Evolutionary conservation across 257 asterid species (phyloP).

Genomic region (Catharanthus roseus): DNA sequence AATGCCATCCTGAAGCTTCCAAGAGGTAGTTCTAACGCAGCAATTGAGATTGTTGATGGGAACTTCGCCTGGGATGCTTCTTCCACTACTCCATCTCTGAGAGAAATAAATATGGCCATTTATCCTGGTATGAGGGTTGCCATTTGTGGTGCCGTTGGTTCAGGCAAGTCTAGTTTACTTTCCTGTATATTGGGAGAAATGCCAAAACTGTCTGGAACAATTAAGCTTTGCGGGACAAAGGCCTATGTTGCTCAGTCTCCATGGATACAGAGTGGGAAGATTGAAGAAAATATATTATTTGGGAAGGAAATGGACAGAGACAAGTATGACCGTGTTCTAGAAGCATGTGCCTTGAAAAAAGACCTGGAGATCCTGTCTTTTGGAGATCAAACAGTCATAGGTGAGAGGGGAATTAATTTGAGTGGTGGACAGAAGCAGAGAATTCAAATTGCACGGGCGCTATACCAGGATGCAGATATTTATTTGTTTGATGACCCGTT

Average conservation of each 20-base stretch:
- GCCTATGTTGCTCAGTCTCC: constrained; percentile 87
- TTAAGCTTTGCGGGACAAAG: constrained; percentile 52
- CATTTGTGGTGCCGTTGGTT: constrained; percentile 88
- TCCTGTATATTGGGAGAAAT: constrained; percentile 74
- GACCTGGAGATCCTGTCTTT: constrained; percentile 68
- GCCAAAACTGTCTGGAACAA: constrained; percentile 61
- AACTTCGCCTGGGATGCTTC: constrained; percentile 65
- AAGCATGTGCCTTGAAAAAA: constrained; percentile 70
- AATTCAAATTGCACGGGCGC: constrained; percentile 85
- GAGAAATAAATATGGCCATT: constrained; percentile 48
- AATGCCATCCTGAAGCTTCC: constrained; percentile 61
- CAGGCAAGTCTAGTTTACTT: constrained; percentile 89
- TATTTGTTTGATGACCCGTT: constrained; percentile 89
- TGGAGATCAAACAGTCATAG: constrained; percentile 85
- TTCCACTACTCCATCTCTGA: constrained; percentile 46
- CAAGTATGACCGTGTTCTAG: constrained; percentile 55
- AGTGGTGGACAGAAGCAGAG: constrained; percentile 94
- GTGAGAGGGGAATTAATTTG: constrained; percentile 89
- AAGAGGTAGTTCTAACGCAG: constrained; percentile 33
- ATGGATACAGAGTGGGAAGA: constrained; percentile 89
- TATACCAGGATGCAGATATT: constrained; percentile 74
- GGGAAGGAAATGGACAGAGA: constrained; percentile 72
- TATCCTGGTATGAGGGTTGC: constrained; percentile 77
- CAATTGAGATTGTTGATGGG: constrained; percentile 65
- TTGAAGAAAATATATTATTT: constrained; percentile 75